These are phyloP conservation scores for Salix caprea DNA, from an alignment of 345 rosid species.

Conservation along the genomic window DNA sequence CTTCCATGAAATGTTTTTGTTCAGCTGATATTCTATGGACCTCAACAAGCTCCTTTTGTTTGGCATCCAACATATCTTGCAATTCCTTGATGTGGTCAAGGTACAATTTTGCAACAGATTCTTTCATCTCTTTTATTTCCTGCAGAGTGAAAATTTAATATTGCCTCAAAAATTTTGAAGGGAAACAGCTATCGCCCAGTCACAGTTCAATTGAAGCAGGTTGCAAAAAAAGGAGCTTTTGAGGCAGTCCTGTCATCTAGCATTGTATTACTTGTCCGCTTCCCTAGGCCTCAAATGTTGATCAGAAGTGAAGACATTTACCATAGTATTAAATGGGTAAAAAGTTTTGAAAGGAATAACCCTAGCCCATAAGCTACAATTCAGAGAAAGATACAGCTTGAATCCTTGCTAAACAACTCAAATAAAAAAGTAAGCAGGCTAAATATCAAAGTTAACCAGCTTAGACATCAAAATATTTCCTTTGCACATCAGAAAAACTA, in stretches of 20 bases:
- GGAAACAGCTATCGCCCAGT: neutral
- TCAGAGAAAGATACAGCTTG: neutral
- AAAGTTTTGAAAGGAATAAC: neutral
- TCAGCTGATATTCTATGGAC: slow-evolving; percentile 58
- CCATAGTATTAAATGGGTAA: too few relatives aligned
- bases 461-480: too few relatives aligned
- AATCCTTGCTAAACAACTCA: neutral
- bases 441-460: too few relatives aligned
- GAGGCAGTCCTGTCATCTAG: neutral
- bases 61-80: slow-evolving; percentile 43
- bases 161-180: neutral
- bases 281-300: too few relatives aligned
- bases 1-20: slow-evolving; percentile 72
- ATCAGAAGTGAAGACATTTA: too few relatives aligned
- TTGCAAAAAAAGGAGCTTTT: neutral
- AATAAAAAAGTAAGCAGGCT: too few relatives aligned
- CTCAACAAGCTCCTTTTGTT: slow-evolving; percentile 57
- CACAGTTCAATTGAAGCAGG: neutral
- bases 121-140: slow-evolving; percentile 70
- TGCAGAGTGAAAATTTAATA: slow-evolving; percentile 28
- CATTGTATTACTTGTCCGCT: neutral
- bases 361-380: neutral
- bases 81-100: slow-evolving; percentile 50
- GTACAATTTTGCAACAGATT: slow-evolving; percentile 48
- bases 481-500: neutral